Evolutionary conservation across 2,329 filamentous ascomycete genomes (phyloP).

Genomic region (Boeremia lycopersici): DNA sequence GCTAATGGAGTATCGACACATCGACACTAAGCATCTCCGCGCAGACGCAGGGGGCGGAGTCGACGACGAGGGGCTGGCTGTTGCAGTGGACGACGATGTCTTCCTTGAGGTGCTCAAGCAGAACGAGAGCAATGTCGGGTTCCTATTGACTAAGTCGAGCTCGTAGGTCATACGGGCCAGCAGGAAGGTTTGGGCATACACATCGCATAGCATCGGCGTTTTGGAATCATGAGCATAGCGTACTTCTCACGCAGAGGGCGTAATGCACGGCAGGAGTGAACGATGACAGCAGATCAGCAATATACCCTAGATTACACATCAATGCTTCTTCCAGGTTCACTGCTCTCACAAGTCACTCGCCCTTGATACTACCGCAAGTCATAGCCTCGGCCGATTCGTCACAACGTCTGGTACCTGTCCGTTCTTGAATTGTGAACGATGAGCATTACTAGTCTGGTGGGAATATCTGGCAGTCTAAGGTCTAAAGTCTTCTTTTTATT

Average conservation of each 20-base stretch:
- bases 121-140: constrained; percentile 52
- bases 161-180: constrained; percentile 2
- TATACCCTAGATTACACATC: constrained; percentile 4
- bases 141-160: constrained; percentile 55
- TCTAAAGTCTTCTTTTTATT: too few species aligned
- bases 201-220: constrained; percentile 15
- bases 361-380: too few species aligned
- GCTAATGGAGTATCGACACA: constrained; percentile 62
- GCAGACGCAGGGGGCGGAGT: constrained; percentile 13
- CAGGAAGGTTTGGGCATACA: background rate
- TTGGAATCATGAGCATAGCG: background rate
- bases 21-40: constrained; percentile 49
- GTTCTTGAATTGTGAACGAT: too few species aligned
- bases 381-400: too few species aligned
- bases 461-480: too few species aligned
- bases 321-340: background rate
- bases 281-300: background rate
- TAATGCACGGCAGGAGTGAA: background rate
- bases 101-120: constrained; percentile 57
- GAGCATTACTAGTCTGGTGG: too few species aligned
- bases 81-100: constrained; percentile 58
- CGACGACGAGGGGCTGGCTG: constrained; percentile 35
- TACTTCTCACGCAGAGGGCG: background rate
- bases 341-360: too few species aligned
- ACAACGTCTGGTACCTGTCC: too few species aligned